Percentiles rank a stretch among this genome's conserved stretches.
phyloP scores from a whole-genome alignment of 1,139 yeast genomes.

The Fermentozyma sake region DNA sequence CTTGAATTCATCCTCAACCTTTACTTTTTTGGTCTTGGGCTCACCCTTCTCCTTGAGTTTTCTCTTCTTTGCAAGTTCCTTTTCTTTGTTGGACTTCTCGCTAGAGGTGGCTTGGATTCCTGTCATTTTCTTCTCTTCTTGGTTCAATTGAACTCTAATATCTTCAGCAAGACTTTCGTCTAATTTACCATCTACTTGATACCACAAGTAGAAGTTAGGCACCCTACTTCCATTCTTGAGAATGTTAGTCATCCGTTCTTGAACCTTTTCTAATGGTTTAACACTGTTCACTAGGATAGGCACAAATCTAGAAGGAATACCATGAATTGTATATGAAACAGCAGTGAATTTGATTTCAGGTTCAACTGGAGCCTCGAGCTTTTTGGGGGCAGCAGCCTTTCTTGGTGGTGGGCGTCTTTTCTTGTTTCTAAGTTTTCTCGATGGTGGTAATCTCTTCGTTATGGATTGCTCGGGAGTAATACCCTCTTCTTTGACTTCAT shows the following conservation, averaged over 20 bases:
- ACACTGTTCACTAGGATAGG: conserved; percentile 73
- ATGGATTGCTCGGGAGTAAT: conserved; percentile 7
- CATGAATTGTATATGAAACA: conserved; percentile 57
- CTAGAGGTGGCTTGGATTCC: conserved; percentile 23
- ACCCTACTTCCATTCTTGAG: conserved; percentile 58
- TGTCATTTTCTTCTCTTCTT: conserved; percentile 41
- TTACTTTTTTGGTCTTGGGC: conserved; percentile 12
- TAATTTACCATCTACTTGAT: conserved; percentile 74
- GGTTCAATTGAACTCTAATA: conserved; percentile 34
- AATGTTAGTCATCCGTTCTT: conserved; percentile 56
- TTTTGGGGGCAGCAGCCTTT: conserved; percentile 16
- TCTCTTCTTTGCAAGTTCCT: conserved; percentile 34
- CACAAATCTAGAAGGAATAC: conserved; percentile 61
- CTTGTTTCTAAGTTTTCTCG: conserved; percentile 11
- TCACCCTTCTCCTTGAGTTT: conserved; percentile 24
- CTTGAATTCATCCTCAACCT: too few relatives aligned
- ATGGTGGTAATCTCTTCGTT: conserved; percentile 18
- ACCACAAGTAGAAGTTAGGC: conserved; percentile 71
- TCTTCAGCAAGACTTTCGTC: conserved; percentile 57
- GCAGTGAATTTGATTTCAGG: conserved; percentile 52
- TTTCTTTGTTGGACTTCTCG: conserved; percentile 8
- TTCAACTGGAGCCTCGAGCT: conserved; percentile 27
- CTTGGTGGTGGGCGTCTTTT: conserved; percentile 22
- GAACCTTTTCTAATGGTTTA: conserved; percentile 51
- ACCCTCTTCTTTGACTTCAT: too few relatives aligned